Percentiles rank a stretch among this genome's conserved stretches.
phyloP scores from a whole-genome alignment of 2,329 filamentous ascomycete species.

The Diaporthe sp. region DNA sequence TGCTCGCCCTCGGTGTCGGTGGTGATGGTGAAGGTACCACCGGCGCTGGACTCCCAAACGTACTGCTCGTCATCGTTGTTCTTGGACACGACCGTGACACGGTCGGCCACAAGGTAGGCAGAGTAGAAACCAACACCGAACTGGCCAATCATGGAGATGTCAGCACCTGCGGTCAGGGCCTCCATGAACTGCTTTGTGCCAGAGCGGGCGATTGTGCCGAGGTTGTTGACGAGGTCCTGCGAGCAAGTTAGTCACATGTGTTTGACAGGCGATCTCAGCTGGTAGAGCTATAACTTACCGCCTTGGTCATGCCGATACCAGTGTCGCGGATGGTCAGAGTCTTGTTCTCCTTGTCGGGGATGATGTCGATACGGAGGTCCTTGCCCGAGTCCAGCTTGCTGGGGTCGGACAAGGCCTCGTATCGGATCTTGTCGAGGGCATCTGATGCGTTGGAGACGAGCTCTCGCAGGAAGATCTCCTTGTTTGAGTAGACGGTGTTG shows the following conservation, averaged over 20 bases:
- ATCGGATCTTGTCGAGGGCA: conserved; percentile 99
- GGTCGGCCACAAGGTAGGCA: conserved; percentile 98
- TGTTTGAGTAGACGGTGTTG: conserved; percentile 99
- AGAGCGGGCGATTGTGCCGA: conserved; percentile 98
- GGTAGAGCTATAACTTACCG: conserved; percentile 73
- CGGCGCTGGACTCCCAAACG: conserved; percentile 97
- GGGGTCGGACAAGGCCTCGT: conserved; percentile 97
- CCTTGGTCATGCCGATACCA: conserved; percentile 99
- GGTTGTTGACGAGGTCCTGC: conserved; percentile 99
- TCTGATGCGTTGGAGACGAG: conserved; percentile 98
- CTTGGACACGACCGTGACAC: conserved; percentile 96
- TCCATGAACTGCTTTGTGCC: conserved; percentile 99
- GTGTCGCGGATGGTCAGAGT: conserved; percentile 97
- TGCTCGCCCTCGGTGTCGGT: conserved; percentile 92
- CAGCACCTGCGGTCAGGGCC: conserved; percentile 96
- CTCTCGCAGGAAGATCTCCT: conserved; percentile 99
- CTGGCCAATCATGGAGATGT: conserved; percentile 99
- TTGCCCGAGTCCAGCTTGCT: conserved; percentile 97
- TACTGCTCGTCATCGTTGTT: conserved; percentile 99
- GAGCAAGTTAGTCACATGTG: conserved; percentile 48
- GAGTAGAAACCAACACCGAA: conserved; percentile 99
- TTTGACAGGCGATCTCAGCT: background rate
- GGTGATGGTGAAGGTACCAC: conserved; percentile 95
- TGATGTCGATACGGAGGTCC: conserved; percentile 99
- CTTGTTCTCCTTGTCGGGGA: conserved; percentile 97